Base-by-base conservation (phyloP, 2,329 filamentous ascomycete genomes). In the Claviceps humidiphila region DNA sequence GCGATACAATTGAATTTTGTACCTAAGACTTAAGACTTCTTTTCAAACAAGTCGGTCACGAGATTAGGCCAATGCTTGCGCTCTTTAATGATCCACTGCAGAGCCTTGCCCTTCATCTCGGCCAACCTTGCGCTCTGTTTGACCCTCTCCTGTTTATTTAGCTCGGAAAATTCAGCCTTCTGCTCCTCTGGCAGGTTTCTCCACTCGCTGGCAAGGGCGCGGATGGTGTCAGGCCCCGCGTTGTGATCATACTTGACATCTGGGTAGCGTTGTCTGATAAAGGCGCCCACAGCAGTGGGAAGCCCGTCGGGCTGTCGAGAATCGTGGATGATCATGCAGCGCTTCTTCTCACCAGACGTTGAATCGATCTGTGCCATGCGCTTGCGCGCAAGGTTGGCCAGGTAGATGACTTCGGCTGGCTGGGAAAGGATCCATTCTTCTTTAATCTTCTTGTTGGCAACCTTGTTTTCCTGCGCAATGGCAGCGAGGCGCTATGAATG, bases 401-500 rank as follows among this genome's bases (percentile, higher is more conserved):
- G 55, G 47, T 60, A 55, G 51, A 79, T 73, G 34, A 67, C 63
- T 49, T 62, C 59, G 3, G 66, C 62, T 3, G 70, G 61, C 57
- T 72, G 61, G 30, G 62, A 64, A 54, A 72, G 65, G n/a, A 80
- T 61, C 77, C 77, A 81, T 16, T 67, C 63, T 63, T 72, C 69
- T 59, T 67, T 67, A 17, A 61, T 58, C 8, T 61, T 66, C 8
- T 63, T 58, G 59, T 77, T 77, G 58, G 58, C 55, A 20, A 59
- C 56, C 47, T 63, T 65, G 66, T 79, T 78, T 56, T 68, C 57
- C 2, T 61, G 52, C 30, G 63, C 66, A 13, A 41, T 58, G 22
- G 61, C 57, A n/a, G 62, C 42, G 26, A 77, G 63, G 42, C 57
- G 52, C 64, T 67, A 44, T 5, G 24, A 20, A 26, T 22, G 7